Evolutionary conservation across 176 grass and related monocot genomes (phyloP), one percentile per base, ranked within the genome.

Genomic region (Leersia perrieri): DNA sequence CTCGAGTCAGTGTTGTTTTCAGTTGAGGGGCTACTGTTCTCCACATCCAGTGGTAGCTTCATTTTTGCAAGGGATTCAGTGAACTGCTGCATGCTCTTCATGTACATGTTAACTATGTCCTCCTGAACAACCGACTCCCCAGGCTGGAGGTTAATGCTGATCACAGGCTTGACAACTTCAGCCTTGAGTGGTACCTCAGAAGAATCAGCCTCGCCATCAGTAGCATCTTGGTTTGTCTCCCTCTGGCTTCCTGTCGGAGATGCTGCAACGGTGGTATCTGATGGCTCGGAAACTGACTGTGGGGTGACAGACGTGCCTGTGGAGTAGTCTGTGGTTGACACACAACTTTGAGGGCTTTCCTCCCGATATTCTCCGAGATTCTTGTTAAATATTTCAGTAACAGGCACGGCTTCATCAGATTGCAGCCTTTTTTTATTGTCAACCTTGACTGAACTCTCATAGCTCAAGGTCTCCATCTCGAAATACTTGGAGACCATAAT

Each of bases 71-170:
- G 87, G 75, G 96, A 99, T 13, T 95, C 90, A 2, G 89, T 99
- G 66, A 99, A 99, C 65, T 93, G 92, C 62, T 93, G 90, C 96
- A 99, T 99, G 82, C 96, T 99, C 73, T 95, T 99, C 92, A 95
- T 99, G 72, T 99, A 99, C 90, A 98, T 95, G 60, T 95, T 53
- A 2, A 53, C 49, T 53, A 53, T 53, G 49, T 53, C 49, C 49
- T 53, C 49, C 49, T 53, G 18, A 53, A 53, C 84, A 77, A 97
- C 88, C 4, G 89, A 68, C 31, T 93, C 78, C 45, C 90, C 84
- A 9, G 79, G 88, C 44, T 92, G 85, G 40, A 98, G 72, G 40
- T 93, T 90, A 62, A 98, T 76, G 75, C 77, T 89, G 74, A 90
- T 72, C 42, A 91, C 58, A 60, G 95, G 88, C 60, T 94, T 94